A percentile compares a stretch with the other conserved stretches of the same genome.
phyloP scores from a whole-genome alignment of 2,329 filamentous ascomycete genomes.

The Beauveria asiatica region DNA sequence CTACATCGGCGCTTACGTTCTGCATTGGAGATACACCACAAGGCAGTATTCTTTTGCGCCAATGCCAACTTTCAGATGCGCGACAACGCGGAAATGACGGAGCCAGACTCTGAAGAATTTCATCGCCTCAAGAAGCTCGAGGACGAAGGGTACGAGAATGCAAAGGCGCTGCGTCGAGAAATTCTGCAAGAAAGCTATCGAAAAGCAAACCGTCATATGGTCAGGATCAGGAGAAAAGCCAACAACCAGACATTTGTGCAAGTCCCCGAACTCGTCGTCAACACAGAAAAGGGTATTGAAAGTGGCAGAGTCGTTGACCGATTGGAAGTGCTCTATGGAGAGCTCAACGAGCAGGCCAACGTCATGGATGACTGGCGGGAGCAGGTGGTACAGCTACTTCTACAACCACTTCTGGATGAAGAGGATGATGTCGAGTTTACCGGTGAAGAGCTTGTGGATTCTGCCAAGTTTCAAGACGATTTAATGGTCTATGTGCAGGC shows the following conservation, averaged over 20 bases:
- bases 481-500: conserved; percentile 79
- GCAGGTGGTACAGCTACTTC: conserved; percentile 60
- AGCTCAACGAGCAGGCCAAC: conserved; percentile 64
- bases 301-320: conserved; percentile 56
- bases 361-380: conserved; percentile 68
- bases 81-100: conserved; percentile 53
- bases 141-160: conserved; percentile 63
- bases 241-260: conserved; percentile 47
- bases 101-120: conserved; percentile 59
- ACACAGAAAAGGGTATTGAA: conserved; percentile 59
- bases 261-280: conserved; percentile 49
- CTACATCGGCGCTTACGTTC: conserved; percentile 47
- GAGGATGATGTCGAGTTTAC: conserved; percentile 65
- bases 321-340: conserved; percentile 54
- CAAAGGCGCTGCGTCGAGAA: conserved; percentile 69
- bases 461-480: conserved; percentile 80
- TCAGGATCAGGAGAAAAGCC: conserved; percentile 45
- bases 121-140: conserved; percentile 60
- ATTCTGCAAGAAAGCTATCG: conserved; percentile 51
- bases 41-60: conserved; percentile 74
- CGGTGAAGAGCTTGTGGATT: conserved; percentile 84
- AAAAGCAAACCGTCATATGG: conserved; percentile 46
- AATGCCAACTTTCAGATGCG: conserved; percentile 82
- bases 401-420: conserved; percentile 72
- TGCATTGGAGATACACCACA: conserved; percentile 72